phyloP scores from a whole-genome alignment of 1,284 basidiomycete species.

The Cerioporus squamosus region DNA sequence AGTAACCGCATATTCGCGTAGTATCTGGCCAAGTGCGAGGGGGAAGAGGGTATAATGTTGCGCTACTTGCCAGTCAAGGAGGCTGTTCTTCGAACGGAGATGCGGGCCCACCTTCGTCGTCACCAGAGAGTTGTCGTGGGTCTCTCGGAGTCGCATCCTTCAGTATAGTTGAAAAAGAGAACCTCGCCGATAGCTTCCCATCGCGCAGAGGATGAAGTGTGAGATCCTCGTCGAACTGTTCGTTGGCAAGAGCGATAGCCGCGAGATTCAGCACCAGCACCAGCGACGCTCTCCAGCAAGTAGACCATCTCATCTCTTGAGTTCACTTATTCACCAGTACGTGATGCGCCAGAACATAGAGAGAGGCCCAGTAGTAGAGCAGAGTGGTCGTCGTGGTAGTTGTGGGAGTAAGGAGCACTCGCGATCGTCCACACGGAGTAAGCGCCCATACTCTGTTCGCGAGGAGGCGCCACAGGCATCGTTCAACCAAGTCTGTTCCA shows the following conservation, averaged over 20 bases:
- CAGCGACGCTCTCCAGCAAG: slow-evolving; percentile 10
- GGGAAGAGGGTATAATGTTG: slow-evolving; percentile 89
- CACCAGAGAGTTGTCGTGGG: slow-evolving; percentile 49
- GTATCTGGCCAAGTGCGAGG: slow-evolving; percentile 82
- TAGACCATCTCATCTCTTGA: slow-evolving; percentile 1
- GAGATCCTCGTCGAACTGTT: slow-evolving; percentile 73
- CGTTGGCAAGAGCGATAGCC: slow-evolving; percentile 27
- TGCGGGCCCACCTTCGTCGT: slow-evolving; percentile 55
- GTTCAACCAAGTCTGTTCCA: no score
- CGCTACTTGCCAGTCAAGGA: slow-evolving; percentile 40
- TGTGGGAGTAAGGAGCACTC: no score
- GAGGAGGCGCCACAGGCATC: no score
- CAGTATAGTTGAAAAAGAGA: slow-evolving; percentile 79
- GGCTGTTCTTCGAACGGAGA: neutral
- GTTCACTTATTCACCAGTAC: no score
- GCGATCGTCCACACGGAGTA: no score
- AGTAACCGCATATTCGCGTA: slow-evolving; percentile 82
- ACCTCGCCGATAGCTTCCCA: slow-evolving; percentile 84
- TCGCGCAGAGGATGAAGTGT: slow-evolving; percentile 78
- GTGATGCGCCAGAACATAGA: no score
- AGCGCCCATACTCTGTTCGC: no score
- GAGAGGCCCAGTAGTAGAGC: no score
- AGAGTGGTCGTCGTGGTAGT: no score
- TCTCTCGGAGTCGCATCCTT: slow-evolving; percentile 55
- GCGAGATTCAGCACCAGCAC: slow-evolving; percentile 14